Percentiles rank a stretch among this genome's conserved stretches.
Conservation (phyloP, 805 yeast species). For the Candida tallmaniae region DNA sequence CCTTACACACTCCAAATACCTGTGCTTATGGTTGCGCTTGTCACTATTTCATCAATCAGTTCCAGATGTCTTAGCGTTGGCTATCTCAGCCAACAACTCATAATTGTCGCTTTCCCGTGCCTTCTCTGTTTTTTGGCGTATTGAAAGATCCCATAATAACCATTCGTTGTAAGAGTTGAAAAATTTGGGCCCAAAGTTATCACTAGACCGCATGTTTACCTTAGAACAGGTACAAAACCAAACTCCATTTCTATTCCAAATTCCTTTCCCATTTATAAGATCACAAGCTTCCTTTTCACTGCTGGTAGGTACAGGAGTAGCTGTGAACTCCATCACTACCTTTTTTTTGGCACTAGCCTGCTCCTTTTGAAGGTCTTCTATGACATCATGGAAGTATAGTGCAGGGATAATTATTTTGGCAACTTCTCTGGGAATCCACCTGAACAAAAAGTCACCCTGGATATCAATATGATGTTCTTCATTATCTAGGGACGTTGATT, state of each 20-base stretch:
- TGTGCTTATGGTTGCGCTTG: no score
- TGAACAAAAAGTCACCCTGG: constrained; percentile 14
- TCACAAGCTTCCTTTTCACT: constrained; percentile 13
- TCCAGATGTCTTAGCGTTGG: constrained; percentile 1
- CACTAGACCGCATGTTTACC: constrained; percentile 5
- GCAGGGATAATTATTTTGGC: constrained; percentile 16
- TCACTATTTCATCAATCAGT: no score
- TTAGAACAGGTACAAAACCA: constrained; percentile 17
- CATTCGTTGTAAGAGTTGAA: constrained; percentile 16
- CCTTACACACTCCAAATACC: no score
- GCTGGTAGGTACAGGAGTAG: constrained; percentile 16
- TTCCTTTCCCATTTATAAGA: constrained; percentile 12
- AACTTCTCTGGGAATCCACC: constrained; percentile 17
- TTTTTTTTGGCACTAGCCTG: constrained; percentile 1
- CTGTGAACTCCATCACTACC: constrained; percentile 10
- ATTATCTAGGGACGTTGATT: constrained; percentile 16
- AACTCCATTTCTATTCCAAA: constrained; percentile 15
- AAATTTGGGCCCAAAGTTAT: constrained; percentile 12
- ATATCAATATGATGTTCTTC: constrained; percentile 14
- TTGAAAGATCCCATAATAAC: constrained; percentile 15
- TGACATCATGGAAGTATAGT: constrained; percentile 16
- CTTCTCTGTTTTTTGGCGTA: constrained; percentile 2
- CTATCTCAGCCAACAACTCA: constrained; percentile 1
- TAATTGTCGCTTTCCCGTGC: constrained; percentile 6
- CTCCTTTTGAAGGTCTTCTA: constrained; percentile 9